Conservation (phyloP, 2,329 filamentous ascomycete genomes). For the Teratosphaeria nubilosa region DNA sequence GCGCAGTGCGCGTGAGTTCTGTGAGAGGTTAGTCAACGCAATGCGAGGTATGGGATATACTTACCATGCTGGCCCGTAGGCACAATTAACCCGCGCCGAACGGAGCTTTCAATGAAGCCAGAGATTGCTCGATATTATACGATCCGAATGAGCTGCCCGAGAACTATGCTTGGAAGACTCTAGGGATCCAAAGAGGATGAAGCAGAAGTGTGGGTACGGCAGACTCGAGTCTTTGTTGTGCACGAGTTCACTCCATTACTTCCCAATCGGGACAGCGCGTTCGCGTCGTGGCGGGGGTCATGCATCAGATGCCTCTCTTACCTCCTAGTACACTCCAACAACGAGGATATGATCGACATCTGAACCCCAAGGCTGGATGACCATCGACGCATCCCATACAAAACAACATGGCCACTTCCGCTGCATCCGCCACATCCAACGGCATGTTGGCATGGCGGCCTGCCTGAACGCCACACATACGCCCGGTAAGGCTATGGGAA, state of each 20-base stretch:
- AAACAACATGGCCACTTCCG: too few relatives aligned
- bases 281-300: neutral
- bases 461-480: too few relatives aligned
- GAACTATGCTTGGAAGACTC: neutral
- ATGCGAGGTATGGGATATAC: neutral
- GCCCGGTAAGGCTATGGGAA: too few relatives aligned
- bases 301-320: too few relatives aligned
- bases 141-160: neutral
- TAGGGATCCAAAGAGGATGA: neutral
- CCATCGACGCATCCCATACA: too few relatives aligned
- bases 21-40: neutral
- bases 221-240: neutral
- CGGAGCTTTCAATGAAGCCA: neutral
- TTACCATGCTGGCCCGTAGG: neutral
- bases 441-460: too few relatives aligned
- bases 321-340: too few relatives aligned
- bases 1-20: constrained; percentile 44
- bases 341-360: too few relatives aligned
- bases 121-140: neutral
- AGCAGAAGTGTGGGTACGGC: neutral
- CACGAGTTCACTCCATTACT: neutral
- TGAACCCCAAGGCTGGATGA: too few relatives aligned
- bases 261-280: neutral
- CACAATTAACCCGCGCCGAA: neutral
- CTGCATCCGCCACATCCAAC: too few relatives aligned